phyloP scores from a whole-genome alignment of 768 basidiomycete genomes.

The Psilocybe tampanensis region DNA sequence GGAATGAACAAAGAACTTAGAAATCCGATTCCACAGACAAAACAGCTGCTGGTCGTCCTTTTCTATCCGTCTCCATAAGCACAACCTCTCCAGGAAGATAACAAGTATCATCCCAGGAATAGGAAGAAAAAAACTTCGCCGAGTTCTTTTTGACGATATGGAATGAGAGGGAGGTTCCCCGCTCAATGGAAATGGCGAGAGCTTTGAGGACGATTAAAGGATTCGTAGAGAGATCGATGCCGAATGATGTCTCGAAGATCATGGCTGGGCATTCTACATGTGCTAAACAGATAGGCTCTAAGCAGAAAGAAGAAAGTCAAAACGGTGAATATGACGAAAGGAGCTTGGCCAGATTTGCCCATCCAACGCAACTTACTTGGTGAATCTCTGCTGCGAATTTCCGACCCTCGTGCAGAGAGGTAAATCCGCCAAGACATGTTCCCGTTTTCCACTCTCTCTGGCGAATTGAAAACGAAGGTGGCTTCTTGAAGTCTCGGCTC shows the following conservation, averaged over 20 bases:
- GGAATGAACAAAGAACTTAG: no score
- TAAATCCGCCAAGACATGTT: constrained; percentile 35
- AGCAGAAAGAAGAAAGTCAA: not conserved
- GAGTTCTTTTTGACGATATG: constrained; percentile 18
- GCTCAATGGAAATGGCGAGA: constrained; percentile 42
- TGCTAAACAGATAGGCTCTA: constrained; percentile 31
- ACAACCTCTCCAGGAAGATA: constrained; percentile 17
- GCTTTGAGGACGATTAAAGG: constrained; percentile 37
- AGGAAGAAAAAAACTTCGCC: not conserved
- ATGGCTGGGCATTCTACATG: constrained; percentile 38
- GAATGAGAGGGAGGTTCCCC: constrained; percentile 37
- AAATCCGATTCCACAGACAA: constrained; percentile 4
- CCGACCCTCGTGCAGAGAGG: constrained; percentile 24
- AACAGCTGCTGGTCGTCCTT: constrained; percentile 11
- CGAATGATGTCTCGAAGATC: constrained; percentile 36
- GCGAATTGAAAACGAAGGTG: constrained; percentile 27
- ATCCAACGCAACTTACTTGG: constrained; percentile 25
- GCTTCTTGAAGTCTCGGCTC: constrained; percentile 22
- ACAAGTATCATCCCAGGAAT: not conserved
- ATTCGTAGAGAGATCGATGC: constrained; percentile 31
- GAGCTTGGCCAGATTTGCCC: not conserved
- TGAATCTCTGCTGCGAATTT: constrained; percentile 18
- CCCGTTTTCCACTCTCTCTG: not conserved
- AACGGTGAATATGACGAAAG: not conserved
- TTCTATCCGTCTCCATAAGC: constrained; percentile 13